Conservation (phyloP, 1,284 basidiomycete species). For the Trametes polyzona region DNA sequence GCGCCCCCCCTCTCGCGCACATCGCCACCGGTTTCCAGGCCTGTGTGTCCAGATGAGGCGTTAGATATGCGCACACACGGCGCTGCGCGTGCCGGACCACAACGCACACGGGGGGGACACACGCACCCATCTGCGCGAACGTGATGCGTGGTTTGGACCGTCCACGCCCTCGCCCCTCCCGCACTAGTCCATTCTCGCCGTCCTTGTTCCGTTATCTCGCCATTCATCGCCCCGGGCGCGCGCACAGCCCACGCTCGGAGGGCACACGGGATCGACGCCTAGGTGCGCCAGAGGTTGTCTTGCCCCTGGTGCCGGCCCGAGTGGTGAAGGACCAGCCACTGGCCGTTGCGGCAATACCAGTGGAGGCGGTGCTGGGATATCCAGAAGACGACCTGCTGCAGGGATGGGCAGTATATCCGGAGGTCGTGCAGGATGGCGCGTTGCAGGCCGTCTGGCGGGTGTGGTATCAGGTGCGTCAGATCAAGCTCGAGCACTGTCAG, state of each 20-base stretch:
- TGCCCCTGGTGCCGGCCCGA: constrained; percentile 15
- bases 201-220: constrained; percentile 15
- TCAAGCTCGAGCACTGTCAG: constrained; percentile 38
- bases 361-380: constrained; percentile 28
- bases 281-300: constrained; percentile 31
- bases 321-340: constrained; percentile 26
- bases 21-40: constrained; percentile 7
- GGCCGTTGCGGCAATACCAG: constrained; percentile 32
- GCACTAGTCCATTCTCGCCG: constrained; percentile 5
- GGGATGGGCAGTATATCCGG: constrained; percentile 34
- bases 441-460: constrained; percentile 28
- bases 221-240: background rate
- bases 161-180: background rate
- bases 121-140: constrained; percentile 19
- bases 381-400: constrained; percentile 35
- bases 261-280: background rate
- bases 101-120: constrained; percentile 10
- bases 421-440: constrained; percentile 36
- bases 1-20: constrained; percentile 11
- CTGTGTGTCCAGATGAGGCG: constrained; percentile 18
- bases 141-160: constrained; percentile 1
- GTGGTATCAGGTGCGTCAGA: constrained; percentile 32
- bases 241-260: background rate
- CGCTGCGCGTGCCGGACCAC: constrained; percentile 6
- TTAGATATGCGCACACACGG: constrained; percentile 15